Evolutionary conservation across 2,329 filamentous ascomycete species (phyloP), one percentile per base, ranked within the genome.

Genomic region (Scedosporium boydii): DNA sequence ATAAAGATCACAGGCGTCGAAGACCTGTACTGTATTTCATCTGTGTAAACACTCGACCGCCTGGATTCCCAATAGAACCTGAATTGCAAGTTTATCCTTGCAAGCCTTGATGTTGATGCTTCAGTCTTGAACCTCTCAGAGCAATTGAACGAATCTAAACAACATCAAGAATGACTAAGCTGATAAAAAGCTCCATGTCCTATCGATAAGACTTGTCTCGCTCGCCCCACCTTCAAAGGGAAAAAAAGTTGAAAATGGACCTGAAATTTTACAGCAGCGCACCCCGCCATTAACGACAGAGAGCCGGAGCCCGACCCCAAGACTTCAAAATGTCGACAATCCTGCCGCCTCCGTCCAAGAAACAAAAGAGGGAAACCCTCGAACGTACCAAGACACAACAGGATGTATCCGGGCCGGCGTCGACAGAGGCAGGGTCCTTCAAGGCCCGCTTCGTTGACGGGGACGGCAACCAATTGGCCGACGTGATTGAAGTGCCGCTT

Each of bases 361-460:
- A 92, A 65, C 92, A 96, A 72, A 89, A 87, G 74, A 85, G 88
- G 59, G 90, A 90, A 68, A 82, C 83, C 23, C 81, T 88, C 48
- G 90, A 91, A 68, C 86, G 85, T 69, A 84, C 89, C 6, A 82
- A 86, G 66, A 78, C 85, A 57, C 91, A 96, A 71, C 88, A 95
- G 71, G 87, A 93, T 77, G 82, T 93, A 60, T 78, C 83, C 51
- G 79, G 86, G 23, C 82, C 89, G 46, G 82, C 89, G 59, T 83
- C 88, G 0, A 84, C 86, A 41, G 82, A 89, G 66, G 78, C 86
- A 58, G 92, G 91, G 67, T 91, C 87, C 64, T 86, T 96, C 71
- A 88, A 91, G 74, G 87, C 96, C 58, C 90, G 93, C 67, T 97
- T 98, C 75, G 82, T 91, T 70, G 92, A 98, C 73, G 86, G 90